Base-by-base conservation (phyloP, 371 early-diverging fungal genomes). In the Saksenaea oblongispora region DNA sequence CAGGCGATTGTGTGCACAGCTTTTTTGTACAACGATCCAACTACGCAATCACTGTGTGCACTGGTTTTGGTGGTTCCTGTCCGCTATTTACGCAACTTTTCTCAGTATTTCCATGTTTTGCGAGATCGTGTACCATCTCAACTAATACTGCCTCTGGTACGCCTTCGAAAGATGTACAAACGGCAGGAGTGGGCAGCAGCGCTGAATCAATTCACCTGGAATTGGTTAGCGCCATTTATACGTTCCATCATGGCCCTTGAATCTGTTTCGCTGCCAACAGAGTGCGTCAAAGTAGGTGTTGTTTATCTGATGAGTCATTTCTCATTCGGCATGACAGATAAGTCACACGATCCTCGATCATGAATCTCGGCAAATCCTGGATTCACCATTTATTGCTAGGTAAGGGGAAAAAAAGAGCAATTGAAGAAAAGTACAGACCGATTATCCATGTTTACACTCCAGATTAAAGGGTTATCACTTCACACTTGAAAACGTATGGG, bases 171-270 rank as follows among this genome's bases (percentile, higher is more conserved):
- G 51, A 36, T 72, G 5, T 56, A 59, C 17, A 64, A 70, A 26
- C 68, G 70, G 22, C 71, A 86, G 84, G 37, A 75, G 9, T 75
- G 82, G 78, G 44, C 68, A 2, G 64, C 57, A 2, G 79, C 80
- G 0, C 63, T 86, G 36, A 76, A 84, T 15, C 73, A 75, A 57
- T 86, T 83, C 69, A 79, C 81, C 1, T 61, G 69, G 10, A 61
- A 72, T 31, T 77, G 78, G 34, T 35, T 86, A 8, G 63, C 81
- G 1, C 87, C 87, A 0, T 86, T 86, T 76, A 81, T 86, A 4
- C 78, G 75, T 36, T 78, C 82, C 18, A 74, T 86, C 9, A 86
- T 84, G 87, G 80, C 82, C 24, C 71, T 84, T 57, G 87, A 86
- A 36, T 83, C 87, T 1, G 84, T 84, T 1, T 84, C 84, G 11